Base-by-base conservation (phyloP, 1,284 basidiomycete genomes). In the Ceratobasidium sp. region DNA sequence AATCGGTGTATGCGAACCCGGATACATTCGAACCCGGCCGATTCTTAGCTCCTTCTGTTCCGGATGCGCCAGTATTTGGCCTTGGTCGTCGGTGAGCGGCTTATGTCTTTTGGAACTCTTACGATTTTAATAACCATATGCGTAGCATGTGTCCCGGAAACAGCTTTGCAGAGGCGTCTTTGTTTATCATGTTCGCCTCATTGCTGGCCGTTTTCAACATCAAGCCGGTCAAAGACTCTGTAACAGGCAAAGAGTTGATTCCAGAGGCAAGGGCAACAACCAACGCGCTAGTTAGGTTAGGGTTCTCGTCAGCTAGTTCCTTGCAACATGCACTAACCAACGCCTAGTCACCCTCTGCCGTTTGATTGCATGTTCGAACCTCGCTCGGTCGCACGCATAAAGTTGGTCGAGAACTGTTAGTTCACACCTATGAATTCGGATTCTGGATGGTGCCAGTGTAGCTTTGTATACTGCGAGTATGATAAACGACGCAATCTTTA, bases 11-110 rank as follows among this genome's bases (percentile, higher is more conserved):
- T 58, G 7, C 7, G 7, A 41, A 41, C 39, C 39, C 16, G 16
- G 46, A 80, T 58, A 86, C 75, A 1, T 88, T 87, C 77, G 77
- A 80, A n/a, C 86, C 86, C 6, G 82, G 83, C 34, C 80, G 86
- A 43, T 87, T 85, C 75, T 31, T 82, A 7, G 5, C 73, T 37
- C 41, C 27, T 2, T 29, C 24, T 19, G 43, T 61, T 22, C 56
- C 68, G 1, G 24, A n/a, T n/a, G 19, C 68, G 5, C 56, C 68
- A 22, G 68, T 9, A 7, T 72, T 72, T 51, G 68, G 68, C 2
- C 61, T 72, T 48, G 68, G 68, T 24, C 56, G 68, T 14, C 53
- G 68, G 68, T 72, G 49, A 53, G 65, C n/a, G 19, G 3, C 48
- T 49, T 6, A n/a, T 53, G 5, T 27, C 29, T 5, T 59, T 39